Base-by-base conservation (phyloP, 1,284 basidiomycete genomes). In the Irpex sp. region DNA sequence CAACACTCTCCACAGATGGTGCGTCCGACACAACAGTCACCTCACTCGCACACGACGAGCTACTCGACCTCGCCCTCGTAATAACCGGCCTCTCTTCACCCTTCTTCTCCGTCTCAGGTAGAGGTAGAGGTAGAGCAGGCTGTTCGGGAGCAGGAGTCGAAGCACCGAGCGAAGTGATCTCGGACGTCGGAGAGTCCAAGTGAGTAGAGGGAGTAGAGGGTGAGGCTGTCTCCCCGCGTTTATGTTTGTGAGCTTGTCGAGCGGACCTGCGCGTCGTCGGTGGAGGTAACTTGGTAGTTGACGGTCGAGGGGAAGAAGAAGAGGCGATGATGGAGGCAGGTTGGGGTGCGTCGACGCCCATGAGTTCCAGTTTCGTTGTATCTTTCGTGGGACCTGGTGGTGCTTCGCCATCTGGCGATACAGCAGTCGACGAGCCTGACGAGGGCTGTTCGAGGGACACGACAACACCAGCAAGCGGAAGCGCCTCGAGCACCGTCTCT, bases 21-120 rank as follows among this genome's bases (percentile, higher is more conserved):
- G 26, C 44, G n/a, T 31, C 54, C 47, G 48, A 63, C 62, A 63
- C 65, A 26, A 52, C 63, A 11, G 57, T 66, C 61, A 11, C 44
- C 26, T 69, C 69, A 52, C 67, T 70, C 60, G 67, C 67, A 19
- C 70, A 67, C 49, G 68, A 68, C 57, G 67, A 67, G 31, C 64
- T 65, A 13, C 57, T 59, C 19, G 60, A 64, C 17, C 62, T 64
- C 54, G 40, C 68, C 60, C 44, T 64, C 34, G 17, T 59, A 47
- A 58, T 49, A 8, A 51, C 13, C 37, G 38, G 62, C 51, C 49
- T 58, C 55, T 52, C 37, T 21, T 59, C 62, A 34, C 31, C 31
- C 5, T 34, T 34, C 31, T 6, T 34, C 31, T 34, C 31, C 5
- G 1, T 34, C 31, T 34, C 31, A 34, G 31, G 6, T 1, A 3